These are phyloP conservation scores for Aureobasidium subglaciale DNA, from an alignment of 2,329 filamentous ascomycete genomes.

Conservation along the genomic window DNA sequence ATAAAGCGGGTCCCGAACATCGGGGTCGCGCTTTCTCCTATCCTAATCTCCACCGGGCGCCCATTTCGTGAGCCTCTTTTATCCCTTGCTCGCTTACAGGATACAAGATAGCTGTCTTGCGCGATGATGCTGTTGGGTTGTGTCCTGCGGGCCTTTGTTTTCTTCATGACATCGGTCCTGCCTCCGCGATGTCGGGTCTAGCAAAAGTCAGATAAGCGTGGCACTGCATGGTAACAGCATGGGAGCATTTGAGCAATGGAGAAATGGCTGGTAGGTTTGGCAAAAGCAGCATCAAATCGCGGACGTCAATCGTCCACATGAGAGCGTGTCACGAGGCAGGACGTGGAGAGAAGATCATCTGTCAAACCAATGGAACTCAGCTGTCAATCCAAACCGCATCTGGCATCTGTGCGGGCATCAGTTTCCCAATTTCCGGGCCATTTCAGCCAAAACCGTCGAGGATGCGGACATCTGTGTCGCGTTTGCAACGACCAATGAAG, in stretches of 20 bases:
- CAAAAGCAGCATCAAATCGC: neutral
- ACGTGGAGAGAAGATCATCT: conserved; percentile 12
- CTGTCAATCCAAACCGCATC: conserved; percentile 6
- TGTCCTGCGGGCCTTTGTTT: conserved; percentile 38
- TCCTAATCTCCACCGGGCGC: too few relatives aligned
- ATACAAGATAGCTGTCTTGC: neutral
- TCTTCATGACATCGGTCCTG: conserved; percentile 53
- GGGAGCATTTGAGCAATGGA: neutral
- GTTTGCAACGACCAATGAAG: conserved; percentile 9
- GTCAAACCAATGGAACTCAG: conserved; percentile 6
- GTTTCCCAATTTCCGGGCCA: neutral
- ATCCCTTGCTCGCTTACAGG: conserved; percentile 1
- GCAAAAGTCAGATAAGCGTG: conserved; percentile 48
- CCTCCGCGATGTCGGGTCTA: conserved; percentile 42
- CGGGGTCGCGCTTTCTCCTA: neutral
- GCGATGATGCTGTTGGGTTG: neutral
- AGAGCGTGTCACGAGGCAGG: conserved; percentile 8
- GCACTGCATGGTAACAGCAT: conserved; percentile 28
- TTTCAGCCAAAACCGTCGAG: neutral
- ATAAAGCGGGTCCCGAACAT: conserved; percentile 2
- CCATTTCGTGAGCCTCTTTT: neutral
- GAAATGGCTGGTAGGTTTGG: neutral
- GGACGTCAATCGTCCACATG: neutral
- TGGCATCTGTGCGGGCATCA: conserved; percentile 4
- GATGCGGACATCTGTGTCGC: neutral